A percentile compares a stretch with the other conserved stretches of the same genome.
phyloP scores from a whole-genome alignment of 345 rosid genomes.

The Syzygium jambos region DNA sequence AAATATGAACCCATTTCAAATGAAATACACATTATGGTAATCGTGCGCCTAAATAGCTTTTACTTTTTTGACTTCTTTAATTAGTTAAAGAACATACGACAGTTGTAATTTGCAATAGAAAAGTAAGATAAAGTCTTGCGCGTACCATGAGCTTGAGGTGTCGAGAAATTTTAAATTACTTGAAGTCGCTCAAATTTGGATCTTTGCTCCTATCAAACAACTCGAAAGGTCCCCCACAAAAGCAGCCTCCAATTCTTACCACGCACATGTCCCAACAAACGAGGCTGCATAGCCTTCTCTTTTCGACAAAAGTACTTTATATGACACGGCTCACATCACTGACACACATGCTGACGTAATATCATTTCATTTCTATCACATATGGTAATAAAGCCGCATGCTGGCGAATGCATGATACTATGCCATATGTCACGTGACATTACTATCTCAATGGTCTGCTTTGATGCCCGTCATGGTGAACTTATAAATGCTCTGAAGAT shows the following conservation, averaged over 20 bases:
- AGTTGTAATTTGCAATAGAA: not conserved
- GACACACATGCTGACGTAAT: not conserved
- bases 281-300: not conserved
- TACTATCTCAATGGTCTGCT: not conserved
- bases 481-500: not conserved
- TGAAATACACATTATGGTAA: not conserved
- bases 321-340: not conserved
- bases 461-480: not conserved
- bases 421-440: not conserved
- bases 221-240: not conserved
- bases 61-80: not conserved
- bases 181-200: not conserved
- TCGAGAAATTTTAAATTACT: not conserved
- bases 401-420: not conserved
- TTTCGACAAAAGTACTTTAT: not conserved
- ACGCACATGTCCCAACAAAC: not conserved
- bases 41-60: not conserved
- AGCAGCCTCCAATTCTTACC: not conserved
- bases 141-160: not conserved
- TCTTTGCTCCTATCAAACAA: not conserved
- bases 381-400: not conserved
- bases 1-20: not conserved
- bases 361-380: not conserved
- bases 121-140: not conserved
- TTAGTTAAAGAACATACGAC: not conserved